Conservation (phyloP, 129 eudicot genomes). For the Dittrichia graveolens region DNA sequence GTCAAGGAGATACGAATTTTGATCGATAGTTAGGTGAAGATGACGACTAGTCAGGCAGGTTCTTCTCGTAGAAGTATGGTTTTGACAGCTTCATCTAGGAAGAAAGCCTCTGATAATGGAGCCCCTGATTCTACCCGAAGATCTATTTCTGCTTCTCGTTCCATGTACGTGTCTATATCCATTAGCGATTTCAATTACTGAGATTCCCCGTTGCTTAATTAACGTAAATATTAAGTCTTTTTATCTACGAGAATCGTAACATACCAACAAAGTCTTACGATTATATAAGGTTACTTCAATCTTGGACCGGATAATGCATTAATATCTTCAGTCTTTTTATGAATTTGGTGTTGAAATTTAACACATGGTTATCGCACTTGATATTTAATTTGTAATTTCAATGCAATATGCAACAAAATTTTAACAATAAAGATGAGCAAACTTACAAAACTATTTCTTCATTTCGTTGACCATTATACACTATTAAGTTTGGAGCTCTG, state of each 20-base stretch:
- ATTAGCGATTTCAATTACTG: constrained; percentile 4
- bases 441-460: background rate
- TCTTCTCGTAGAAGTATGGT: constrained; percentile 64
- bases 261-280: too few species aligned
- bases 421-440: background rate
- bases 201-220: too few species aligned
- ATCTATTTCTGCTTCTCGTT: constrained; percentile 62
- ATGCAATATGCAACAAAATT: background rate
- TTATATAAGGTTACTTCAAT: too few species aligned
- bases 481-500: background rate
- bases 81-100: constrained; percentile 49
- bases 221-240: background rate
- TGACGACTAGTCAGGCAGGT: constrained; percentile 58
- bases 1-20: background rate
- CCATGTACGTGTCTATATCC: constrained; percentile 47
- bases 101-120: constrained; percentile 50
- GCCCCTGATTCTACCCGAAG: constrained; percentile 36
- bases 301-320: too few species aligned
- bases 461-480: constrained; percentile 8
- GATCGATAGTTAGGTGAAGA: constrained; percentile 29
- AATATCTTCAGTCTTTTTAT: too few species aligned
- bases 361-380: too few species aligned
- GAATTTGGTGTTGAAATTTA: too few species aligned
- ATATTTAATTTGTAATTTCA: background rate
- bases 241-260: background rate